Evolutionary conservation across 306 rosid species (phyloP).

Genomic region (Quercus aquifolioides): DNA sequence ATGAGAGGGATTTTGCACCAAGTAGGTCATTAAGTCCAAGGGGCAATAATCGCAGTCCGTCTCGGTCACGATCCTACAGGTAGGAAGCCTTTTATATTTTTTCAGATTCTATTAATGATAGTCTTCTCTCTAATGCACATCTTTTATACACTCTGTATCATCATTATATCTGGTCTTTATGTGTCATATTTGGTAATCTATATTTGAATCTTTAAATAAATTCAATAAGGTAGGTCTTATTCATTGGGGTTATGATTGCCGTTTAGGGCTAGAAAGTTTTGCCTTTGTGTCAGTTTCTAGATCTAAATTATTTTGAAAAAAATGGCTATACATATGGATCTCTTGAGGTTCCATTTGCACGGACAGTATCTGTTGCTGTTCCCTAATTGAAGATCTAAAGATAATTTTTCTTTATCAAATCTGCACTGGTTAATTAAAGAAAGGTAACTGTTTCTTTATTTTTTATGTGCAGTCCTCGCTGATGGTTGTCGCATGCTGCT

Average conservation of each 20-base stretch:
- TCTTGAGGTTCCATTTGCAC: neutral
- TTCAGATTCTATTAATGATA: conserved; percentile 2
- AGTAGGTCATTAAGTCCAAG: conserved; percentile 58
- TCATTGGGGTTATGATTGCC: neutral
- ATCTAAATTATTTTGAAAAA: neutral
- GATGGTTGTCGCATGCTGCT: conserved; percentile 21
- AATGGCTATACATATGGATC: neutral
- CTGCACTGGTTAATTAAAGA: neutral
- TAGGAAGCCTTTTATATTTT: conserved; percentile 18
- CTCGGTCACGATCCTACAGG: conserved; percentile 71
- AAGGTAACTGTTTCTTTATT: neutral
- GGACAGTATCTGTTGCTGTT: neutral
- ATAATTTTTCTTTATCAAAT: neutral
- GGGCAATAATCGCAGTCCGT: conserved; percentile 46
- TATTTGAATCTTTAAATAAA: neutral
- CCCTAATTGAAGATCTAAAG: neutral
- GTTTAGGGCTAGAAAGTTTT: neutral
- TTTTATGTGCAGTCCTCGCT: conserved; percentile 53
- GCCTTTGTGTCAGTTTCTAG: neutral
- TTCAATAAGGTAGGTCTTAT: neutral
- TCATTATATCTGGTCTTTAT: neutral
- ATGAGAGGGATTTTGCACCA: conserved; percentile 41
- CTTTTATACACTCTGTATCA: neutral
- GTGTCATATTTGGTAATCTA: neutral
- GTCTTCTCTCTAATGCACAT: neutral